Conservation (phyloP, 2,329 filamentous ascomycete species). For the Blastomyces emzantsi region DNA sequence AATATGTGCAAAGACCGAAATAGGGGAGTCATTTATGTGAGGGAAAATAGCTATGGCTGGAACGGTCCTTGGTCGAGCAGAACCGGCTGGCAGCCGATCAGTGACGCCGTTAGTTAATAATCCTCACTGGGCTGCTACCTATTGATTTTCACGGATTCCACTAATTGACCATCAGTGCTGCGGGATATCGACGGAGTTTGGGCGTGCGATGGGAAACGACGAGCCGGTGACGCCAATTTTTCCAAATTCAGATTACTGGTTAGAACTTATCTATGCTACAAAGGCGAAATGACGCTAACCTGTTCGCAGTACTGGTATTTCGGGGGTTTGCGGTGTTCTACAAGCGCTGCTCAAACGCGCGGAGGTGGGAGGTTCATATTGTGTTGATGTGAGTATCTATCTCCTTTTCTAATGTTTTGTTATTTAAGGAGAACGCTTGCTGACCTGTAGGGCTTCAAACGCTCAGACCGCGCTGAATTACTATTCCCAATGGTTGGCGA, state of each 20-base stretch:
- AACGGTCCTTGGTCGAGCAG: conserved; percentile 41
- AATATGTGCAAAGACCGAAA: conserved; percentile 35
- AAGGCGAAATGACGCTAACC: neutral
- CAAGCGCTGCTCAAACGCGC: conserved; percentile 35
- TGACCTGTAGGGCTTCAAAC: conserved; percentile 7
- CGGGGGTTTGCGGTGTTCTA: conserved; percentile 35
- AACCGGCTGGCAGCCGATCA: conserved; percentile 48
- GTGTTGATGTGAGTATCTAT: conserved; percentile 33
- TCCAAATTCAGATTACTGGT: conserved; percentile 39
- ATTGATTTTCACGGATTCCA: neutral
- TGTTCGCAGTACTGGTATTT: conserved; percentile 33
- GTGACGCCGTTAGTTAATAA: conserved; percentile 24
- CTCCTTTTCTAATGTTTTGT: neutral
- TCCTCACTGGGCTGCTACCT: neutral
- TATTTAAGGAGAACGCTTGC: neutral
- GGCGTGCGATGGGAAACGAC: conserved; percentile 39
- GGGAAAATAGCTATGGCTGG: conserved; percentile 49
- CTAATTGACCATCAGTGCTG: conserved; percentile 21
- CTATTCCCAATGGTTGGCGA: conserved; percentile 37
- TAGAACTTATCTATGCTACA: neutral
- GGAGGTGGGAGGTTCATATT: conserved; percentile 34
- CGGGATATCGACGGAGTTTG: conserved; percentile 42
- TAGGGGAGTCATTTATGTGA: conserved; percentile 40
- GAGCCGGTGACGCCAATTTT: conserved; percentile 40
- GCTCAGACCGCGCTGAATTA: conserved; percentile 32